Base-by-base conservation (phyloP, 2,329 filamentous ascomycete species). In the Ophiostoma populinum region DNA sequence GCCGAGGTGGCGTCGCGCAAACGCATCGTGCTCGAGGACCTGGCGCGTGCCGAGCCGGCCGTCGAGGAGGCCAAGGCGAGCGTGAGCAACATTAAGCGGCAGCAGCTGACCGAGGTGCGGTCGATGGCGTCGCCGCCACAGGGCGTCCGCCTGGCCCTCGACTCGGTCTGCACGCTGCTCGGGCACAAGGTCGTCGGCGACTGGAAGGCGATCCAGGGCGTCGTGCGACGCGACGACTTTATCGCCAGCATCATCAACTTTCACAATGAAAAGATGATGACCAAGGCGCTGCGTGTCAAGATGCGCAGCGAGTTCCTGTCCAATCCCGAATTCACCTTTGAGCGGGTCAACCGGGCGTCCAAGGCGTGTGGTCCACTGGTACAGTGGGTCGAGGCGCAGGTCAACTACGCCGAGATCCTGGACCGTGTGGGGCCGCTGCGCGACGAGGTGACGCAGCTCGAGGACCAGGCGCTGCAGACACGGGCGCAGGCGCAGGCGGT, bases 221-320 rank as follows among this genome's bases (percentile, higher is more conserved):
- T 95, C 42, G 75, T 98, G 40, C 81, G 87, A 48, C 74, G 75
- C 38, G 90, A 95, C 49, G 87, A 95, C 51, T 98, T 98, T 57
- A 95, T 98, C 56, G 81, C 85, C 32, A 94, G 82, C 57, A 98
- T 98, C 49, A 80, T 95, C 55, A 85, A 83, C 54, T 98, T 94
- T 51, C 81, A 94, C 62, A 98, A 94, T 50, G 86, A 90, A 56
- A 76, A 67, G 52, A 79, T 90, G 55, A 95, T 98, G 87, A 98
- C 87, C 12, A 78, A 74, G 48, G 59, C 62, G 18, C 67, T 90
- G 45, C 71, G 90, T 33, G 63, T 72, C 46, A 92, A 83, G 64
- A 95, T 98, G 87, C 76, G 80, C 48, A 81, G 77, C 40, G 85
- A 94, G 27, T 98, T 81, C 57, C 59, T 98, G 41, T 85, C 81